These are phyloP conservation scores for Podaxis carcinomalis DNA, from an alignment of 768 basidiomycete genomes.

Conservation along the genomic window DNA sequence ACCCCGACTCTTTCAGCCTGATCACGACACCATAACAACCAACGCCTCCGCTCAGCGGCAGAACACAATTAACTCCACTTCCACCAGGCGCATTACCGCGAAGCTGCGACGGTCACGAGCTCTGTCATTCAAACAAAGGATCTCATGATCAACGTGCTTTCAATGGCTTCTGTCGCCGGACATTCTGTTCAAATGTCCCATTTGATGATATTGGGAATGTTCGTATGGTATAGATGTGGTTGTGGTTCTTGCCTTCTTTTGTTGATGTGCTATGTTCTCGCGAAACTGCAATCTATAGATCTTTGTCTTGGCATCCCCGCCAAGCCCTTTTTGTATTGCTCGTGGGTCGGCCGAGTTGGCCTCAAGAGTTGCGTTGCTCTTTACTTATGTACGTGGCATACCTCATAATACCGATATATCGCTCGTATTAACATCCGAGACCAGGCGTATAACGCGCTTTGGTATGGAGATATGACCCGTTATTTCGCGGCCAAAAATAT, in stretches of 20 bases:
- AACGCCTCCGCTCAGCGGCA: not conserved
- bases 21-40: not conserved
- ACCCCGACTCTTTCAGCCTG: not conserved
- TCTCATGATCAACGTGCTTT: not conserved
- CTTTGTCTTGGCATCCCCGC: not conserved
- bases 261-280: not conserved
- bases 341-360: too few species aligned
- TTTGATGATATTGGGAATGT: not conserved
- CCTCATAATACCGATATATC: not conserved
- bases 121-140: not conserved
- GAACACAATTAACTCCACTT: not conserved
- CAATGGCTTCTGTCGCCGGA: not conserved
- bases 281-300: not conserved
- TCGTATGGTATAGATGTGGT: not conserved
- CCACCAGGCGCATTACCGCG: not conserved
- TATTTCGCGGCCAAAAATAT: not conserved
- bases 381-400: not conserved
- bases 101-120: not conserved
- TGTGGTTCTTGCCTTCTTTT: not conserved
- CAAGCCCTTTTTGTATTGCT: not conserved
- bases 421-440: not conserved
- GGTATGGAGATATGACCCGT: not conserved
- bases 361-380: too few species aligned
- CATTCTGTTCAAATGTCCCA: not conserved
- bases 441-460: not conserved